Base-by-base conservation (phyloP, 257 asterid species). In the Paraleonurus japonicus region DNA sequence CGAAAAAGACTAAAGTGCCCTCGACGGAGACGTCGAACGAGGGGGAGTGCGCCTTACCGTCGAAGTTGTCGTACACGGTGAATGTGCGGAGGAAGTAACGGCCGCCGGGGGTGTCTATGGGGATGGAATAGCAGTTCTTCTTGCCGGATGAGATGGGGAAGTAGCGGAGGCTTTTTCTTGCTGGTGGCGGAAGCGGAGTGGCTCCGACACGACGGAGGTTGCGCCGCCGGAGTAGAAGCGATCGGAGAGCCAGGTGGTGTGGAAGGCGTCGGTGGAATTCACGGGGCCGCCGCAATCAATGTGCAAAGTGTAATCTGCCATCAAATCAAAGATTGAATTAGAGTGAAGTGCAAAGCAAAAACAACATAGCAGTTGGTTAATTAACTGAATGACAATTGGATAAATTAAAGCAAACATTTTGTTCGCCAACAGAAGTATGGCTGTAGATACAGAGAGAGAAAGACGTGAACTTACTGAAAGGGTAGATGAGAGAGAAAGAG, bases 11-110 rank as follows among this genome's bases (percentile, higher is more conserved):
- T n/a, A 90, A 12, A 24, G 95, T 95, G 30, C 96, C 96, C 75
- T 85, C 95, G 10, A 95, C 88, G 33, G 99, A 89, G 10, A 88
- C 95, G 66, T 95, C 99, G 75, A 95, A 95, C 0, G 99, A 95
- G 1, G 99, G 98, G 15, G 97, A 79, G 63, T 90, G 96, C 0
- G 87, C 65, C 63, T 86, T 87, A 4, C 99, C 99, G 71, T 92
- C 87, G 82, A 70, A 95, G 63, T 95, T 95, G 57, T 95, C 98
- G 78, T 95, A 95, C 5, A 88, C 98, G 17, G 81, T 90, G 81
- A 95, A 95, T 0, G 92, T 85, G 61, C 99, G 96, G 74, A 95
- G 83, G 61, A 86, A 79, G 82, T 84, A 92, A 9, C 87, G 85
- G 65, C 80, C 80, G 11, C 30, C 75, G 64, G 74, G 68, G 41